Base-by-base conservation (phyloP, 805 yeast species). In the Sungouiella thailandica region DNA sequence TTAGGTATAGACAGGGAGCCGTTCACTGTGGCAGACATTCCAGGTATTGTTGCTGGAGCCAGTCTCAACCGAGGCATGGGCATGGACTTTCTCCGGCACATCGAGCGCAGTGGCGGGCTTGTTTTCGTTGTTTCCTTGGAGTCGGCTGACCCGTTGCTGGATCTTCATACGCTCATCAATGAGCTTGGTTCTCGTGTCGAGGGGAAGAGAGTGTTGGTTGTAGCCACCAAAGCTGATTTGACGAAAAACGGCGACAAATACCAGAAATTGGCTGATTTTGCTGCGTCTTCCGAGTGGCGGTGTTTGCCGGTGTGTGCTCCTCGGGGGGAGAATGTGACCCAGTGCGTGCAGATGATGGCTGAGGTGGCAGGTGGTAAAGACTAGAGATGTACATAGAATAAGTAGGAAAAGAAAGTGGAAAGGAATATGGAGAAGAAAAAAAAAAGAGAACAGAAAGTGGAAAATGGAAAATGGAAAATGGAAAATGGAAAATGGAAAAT, bases 11-110 rank as follows among this genome's bases (percentile, higher is more conserved):
- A 79, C 44, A 70, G 71, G 38, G 76, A 74, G 4, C 72, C 83
- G 4, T 89, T 90, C 55, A 85, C 96, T 0, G 97, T 93, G 1
- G 97, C 97, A 1, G 98, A 93, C 62, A 93, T 93, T 37, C 98
- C 98, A 0, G 98, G 98, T 5, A 83, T 93, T 28, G 83, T 93
- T 39, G 72, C 79, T 55, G 97, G 95, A 5, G 97, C 98, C 0
- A 72, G 78, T 6, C 63, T 77, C 30, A 84, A 89, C 52, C 80
- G 74, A 53, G 98, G 98, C 2, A 80, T 93, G 84, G 98, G 98
- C 0, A 67, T 87, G 31, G 96, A 88, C 42, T 93, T 93, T 57
- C 62, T 93, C 43, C 72, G 96, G 35, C 98, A 93, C 55, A 78
- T 93, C 29, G 97, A 93, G 58, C 72, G 98, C 43, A 83, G 96